A percentile compares a stretch with the other conserved stretches of the same genome.
phyloP scores from a whole-genome alignment of 805 yeast species.

The Candida silvicultrix region DNA sequence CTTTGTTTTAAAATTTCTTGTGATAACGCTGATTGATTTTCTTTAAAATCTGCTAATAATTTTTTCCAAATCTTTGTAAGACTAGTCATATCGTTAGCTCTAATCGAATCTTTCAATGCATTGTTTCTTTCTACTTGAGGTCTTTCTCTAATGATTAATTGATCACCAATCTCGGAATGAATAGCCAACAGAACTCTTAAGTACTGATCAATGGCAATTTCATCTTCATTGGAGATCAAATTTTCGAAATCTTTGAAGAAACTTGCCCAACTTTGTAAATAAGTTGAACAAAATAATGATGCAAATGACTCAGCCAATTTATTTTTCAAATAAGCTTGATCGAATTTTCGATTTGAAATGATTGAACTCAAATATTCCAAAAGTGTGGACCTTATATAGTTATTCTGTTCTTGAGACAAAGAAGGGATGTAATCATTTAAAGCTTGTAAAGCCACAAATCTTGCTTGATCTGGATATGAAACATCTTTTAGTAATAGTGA shows the following conservation, averaged over 20 bases:
- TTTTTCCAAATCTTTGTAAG: constrained; percentile 65
- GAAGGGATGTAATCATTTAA: constrained; percentile 18
- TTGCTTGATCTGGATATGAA: constrained; percentile 20
- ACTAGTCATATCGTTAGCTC: constrained; percentile 66
- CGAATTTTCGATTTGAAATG: constrained; percentile 15
- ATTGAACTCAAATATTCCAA: constrained; percentile 13
- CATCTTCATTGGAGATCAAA: constrained; percentile 25
- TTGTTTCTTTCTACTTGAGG: constrained; percentile 59
- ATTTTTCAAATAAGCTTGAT: constrained; percentile 43
- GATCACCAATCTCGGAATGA: constrained; percentile 93
- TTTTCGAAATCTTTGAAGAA: constrained; percentile 44
- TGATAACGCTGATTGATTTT: constrained; percentile 21
- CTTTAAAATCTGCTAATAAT: constrained; percentile 36
- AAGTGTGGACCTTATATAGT: constrained; percentile 19
- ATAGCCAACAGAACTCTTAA: constrained; percentile 65
- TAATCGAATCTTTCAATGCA: constrained; percentile 71
- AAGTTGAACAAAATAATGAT: constrained; percentile 41
- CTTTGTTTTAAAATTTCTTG: constrained; percentile 49
- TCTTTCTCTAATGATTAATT: constrained; percentile 66
- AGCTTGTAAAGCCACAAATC: constrained; percentile 24
- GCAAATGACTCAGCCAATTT: constrained; percentile 53
- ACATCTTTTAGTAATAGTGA: constrained; percentile 31
- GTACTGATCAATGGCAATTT: constrained; percentile 52
- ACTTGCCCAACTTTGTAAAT: constrained; percentile 41
- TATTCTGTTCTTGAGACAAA: constrained; percentile 11